These are phyloP conservation scores for Annulohypoxylon nitens DNA, from an alignment of 495 filamentous ascomycete species.

Conservation along the genomic window DNA sequence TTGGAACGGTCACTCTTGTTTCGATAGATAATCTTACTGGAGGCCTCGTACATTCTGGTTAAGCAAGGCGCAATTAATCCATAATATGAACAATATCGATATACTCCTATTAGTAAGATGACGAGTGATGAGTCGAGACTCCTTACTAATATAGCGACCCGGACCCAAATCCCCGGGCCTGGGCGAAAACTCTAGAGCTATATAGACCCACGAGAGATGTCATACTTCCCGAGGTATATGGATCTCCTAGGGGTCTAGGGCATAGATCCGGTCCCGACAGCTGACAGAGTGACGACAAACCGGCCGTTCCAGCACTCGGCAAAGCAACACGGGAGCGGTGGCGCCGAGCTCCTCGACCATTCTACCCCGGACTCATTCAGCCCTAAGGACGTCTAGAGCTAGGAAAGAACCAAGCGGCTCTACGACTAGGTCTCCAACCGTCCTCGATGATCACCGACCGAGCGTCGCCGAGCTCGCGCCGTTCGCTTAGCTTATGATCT, in stretches of 20 bases:
- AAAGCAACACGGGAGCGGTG: background rate
- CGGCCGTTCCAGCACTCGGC: background rate
- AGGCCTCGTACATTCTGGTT: too few relatives aligned
- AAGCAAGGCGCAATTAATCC: too few relatives aligned
- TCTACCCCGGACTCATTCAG: constrained; percentile 27
- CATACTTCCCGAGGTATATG: background rate
- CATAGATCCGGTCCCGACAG: background rate
- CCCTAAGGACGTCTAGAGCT: constrained; percentile 19
- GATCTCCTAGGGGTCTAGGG: background rate
- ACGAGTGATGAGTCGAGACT: too few relatives aligned
- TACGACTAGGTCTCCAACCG: constrained; percentile 20
- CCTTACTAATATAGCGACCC: too few relatives aligned
- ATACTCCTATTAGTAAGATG: too few relatives aligned
- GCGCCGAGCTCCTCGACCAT: background rate
- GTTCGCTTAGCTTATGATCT: constrained; percentile 1
- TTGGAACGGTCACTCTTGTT: too few relatives aligned
- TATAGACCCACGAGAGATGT: constrained; percentile 11
- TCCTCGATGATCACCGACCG: constrained; percentile 5
- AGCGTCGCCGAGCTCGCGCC: background rate
- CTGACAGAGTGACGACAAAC: constrained; percentile 26
- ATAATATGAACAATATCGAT: too few relatives aligned
- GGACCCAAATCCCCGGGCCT: constrained; percentile 20
- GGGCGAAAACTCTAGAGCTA: constrained; percentile 5
- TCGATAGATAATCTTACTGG: too few relatives aligned
- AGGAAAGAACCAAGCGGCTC: constrained; percentile 29